phyloP scores from a whole-genome alignment of 1,284 basidiomycete species.

The Vanrija sp. region DNA sequence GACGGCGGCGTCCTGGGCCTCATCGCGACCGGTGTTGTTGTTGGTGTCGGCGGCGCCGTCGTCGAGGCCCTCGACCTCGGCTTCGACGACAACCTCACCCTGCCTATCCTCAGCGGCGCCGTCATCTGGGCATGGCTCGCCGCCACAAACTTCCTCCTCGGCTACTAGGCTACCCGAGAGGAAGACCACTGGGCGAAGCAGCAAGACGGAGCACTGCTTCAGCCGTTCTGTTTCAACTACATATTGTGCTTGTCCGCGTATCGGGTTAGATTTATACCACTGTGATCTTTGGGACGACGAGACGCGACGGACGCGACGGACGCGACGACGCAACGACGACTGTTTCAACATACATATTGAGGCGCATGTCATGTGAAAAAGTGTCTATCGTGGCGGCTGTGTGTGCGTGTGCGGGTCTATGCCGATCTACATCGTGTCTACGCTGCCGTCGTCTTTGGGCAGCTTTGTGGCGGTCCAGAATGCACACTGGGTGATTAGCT shows the following conservation, averaged over 20 bases:
- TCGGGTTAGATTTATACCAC: background rate
- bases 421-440: no score
- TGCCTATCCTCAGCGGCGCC: constrained; percentile 84
- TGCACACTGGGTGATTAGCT: constrained; percentile 52
- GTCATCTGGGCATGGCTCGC: constrained; percentile 61
- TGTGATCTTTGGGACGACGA: background rate
- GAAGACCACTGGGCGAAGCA: background rate
- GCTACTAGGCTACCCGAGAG: background rate
- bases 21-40: constrained; percentile 58
- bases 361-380: background rate
- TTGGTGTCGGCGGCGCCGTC: constrained; percentile 74
- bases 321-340: background rate
- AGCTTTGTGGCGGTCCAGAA: constrained; percentile 79
- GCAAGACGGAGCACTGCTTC: background rate
- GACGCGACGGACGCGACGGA: background rate
- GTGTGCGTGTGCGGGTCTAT: background rate
- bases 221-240: background rate
- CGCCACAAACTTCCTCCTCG: constrained; percentile 31
- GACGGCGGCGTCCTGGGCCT: constrained; percentile 52
- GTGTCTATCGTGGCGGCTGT: background rate
- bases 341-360: no score
- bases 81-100: constrained; percentile 87
- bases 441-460: background rate
- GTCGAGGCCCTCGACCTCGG: constrained; percentile 85
- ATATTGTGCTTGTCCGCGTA: background rate